A percentile compares a stretch with the other conserved stretches of the same genome.
These are phyloP conservation scores for Cladorrhinum sp. DNA, from an alignment of 2,329 filamentous ascomycete genomes.

Conservation along the genomic window DNA sequence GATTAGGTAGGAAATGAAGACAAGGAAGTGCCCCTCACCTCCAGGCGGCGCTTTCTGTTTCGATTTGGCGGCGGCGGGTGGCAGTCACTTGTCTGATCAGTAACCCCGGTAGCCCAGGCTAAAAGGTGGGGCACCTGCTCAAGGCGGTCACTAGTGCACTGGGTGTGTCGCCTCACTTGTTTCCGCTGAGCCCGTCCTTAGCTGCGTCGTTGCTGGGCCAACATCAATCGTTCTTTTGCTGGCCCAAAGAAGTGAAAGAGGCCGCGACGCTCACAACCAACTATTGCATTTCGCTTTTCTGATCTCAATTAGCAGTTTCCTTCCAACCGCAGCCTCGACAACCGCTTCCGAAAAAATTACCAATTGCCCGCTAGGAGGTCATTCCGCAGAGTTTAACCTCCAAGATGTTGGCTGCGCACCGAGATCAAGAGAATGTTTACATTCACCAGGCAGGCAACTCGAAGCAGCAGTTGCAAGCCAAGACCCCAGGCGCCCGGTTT, in stretches of 20 bases:
- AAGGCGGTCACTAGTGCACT: background rate
- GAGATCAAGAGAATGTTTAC: constrained; percentile 86
- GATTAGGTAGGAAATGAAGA: constrained; percentile 26
- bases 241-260: constrained; percentile 6
- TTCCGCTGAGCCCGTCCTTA: constrained; percentile 1
- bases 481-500: constrained; percentile 72
- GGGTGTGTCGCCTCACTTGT: background rate
- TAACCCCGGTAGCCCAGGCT: constrained; percentile 16
- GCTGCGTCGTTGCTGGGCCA: constrained; percentile 26
- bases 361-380: constrained; percentile 17
- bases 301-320: background rate
- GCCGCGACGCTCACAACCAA: constrained; percentile 13
- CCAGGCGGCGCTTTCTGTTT: constrained; percentile 20
- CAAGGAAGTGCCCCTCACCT: constrained; percentile 27
- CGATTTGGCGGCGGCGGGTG: constrained; percentile 25
- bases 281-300: background rate
- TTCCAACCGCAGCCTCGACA: background rate
- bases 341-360: background rate
- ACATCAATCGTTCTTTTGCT: constrained; percentile 16
- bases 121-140: constrained; percentile 24
- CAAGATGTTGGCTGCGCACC: constrained; percentile 70
- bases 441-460: constrained; percentile 67
- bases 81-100: constrained; percentile 28
- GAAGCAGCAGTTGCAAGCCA: constrained; percentile 71
- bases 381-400: constrained; percentile 13